Evolutionary conservation across 768 basidiomycete species (phyloP), one percentile per base, ranked within the genome.

Genomic region (Clathrus columnatus): DNA sequence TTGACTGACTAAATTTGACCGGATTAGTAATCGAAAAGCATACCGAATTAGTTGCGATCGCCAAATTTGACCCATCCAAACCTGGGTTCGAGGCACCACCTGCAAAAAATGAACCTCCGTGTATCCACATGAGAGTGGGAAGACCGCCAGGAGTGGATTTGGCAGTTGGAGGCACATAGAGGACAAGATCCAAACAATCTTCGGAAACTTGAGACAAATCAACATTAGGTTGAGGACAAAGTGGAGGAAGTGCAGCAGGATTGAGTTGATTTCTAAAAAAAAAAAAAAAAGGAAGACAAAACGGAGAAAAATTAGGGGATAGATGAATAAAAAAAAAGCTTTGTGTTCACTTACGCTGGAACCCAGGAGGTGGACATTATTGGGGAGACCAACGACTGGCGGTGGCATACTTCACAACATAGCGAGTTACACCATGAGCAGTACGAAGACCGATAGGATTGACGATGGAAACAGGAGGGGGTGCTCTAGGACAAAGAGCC

Each of bases 101-200:
- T 4, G 72, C 61, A 49, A 79, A 69, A 67, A 87, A 89, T 0
- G 90, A 91, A 20, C 92, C 91, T 8, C 91, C 92, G 60, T 92
- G 92, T 51, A 92, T 75, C 90, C 88, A 84, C 59, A 84, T 65
- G 55, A 90, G 63, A 18, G 78, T 79, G 2, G 84, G 78, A 0
- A 69, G 46, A 57, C 64, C 60, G 61, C 53, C 53, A 6, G 50
- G 61, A 58, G 61, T 42, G 69, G 29, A 44, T 7, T 26, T 53
- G 2, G 71, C 54, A 1, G 71, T 64, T 6, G 72, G 67, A 5
- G 87, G 87, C 2, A 83, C 80, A 64, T 88, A 91, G 27, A 86
- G 71, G 23, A 87, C 70, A 73, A 90, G 81, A 20, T 82, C 90
- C 46, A 95, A 73, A 65, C 91, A 95, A 65, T 93, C 87, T 67